Conservation (phyloP, 805 yeast species). For the Zygotorulaspora danielsina region DNA sequence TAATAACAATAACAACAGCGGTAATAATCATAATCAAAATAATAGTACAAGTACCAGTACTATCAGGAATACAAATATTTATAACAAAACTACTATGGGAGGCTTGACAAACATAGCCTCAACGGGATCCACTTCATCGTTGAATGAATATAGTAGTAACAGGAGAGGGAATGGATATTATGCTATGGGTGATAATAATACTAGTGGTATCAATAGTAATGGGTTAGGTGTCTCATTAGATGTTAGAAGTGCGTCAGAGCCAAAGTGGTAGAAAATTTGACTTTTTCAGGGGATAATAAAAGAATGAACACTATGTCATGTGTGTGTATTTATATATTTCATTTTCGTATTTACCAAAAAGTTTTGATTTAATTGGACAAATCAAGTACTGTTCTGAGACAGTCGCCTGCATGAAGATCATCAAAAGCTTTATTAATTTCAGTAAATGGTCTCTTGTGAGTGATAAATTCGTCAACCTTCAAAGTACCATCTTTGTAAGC, state of each 20-base stretch:
- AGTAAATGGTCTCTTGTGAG: conserved; percentile 76
- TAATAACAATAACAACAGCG: conserved; percentile 8
- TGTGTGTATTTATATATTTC: background rate
- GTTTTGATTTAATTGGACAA: conserved; percentile 22
- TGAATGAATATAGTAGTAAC: conserved; percentile 10
- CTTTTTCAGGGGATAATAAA: background rate
- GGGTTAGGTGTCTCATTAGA: conserved; percentile 22
- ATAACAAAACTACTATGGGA: conserved; percentile 14
- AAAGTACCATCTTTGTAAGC: conserved; percentile 76
- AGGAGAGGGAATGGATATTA: conserved; percentile 13
- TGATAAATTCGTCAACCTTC: conserved; percentile 91
- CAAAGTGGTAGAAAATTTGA: conserved; percentile 17
- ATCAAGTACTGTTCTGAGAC: conserved; percentile 86
- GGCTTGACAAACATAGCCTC: conserved; percentile 14
- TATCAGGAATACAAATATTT: conserved; percentile 9
- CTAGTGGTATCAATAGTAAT: conserved; percentile 8
- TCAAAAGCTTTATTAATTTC: conserved; percentile 87
- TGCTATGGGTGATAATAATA: conserved; percentile 1
- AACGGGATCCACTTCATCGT: conserved; percentile 10
- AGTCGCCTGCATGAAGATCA: conserved; percentile 90
- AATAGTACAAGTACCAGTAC: background rate
- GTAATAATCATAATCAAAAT: conserved; percentile 7
- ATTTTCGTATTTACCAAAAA: background rate
- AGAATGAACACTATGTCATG: background rate
- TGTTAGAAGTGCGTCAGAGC: conserved; percentile 23